A percentile compares a stretch with the other conserved stretches of the same genome.
Conservation (phyloP, 2,329 filamentous ascomycete species). For the Botryotinia globosa region DNA sequence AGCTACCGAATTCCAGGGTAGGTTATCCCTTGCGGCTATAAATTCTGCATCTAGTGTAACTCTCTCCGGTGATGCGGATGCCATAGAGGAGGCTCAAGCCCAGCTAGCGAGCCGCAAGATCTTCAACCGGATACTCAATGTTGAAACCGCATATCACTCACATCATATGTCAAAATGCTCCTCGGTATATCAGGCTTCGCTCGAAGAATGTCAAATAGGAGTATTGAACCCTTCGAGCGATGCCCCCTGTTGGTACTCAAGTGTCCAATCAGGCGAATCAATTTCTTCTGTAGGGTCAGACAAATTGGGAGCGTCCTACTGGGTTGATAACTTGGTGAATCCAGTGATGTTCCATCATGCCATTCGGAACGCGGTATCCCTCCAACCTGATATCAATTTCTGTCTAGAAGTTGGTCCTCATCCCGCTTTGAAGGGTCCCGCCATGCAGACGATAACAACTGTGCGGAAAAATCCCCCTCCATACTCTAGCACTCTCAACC, state of each 20-base stretch:
- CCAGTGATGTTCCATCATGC: constrained; percentile 45
- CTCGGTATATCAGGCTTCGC: constrained; percentile 21
- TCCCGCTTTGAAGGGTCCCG: constrained; percentile 28
- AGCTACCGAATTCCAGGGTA: constrained; percentile 18
- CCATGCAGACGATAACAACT: constrained; percentile 24
- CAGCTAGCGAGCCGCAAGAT: constrained; percentile 20
- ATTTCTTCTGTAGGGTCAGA: background rate
- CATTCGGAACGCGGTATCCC: constrained; percentile 29
- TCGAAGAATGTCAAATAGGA: constrained; percentile 33
- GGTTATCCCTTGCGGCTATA: constrained; percentile 37
- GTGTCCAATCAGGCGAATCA: background rate
- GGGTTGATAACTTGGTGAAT: constrained; percentile 42
- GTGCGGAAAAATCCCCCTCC: constrained; percentile 1
- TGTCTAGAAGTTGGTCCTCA: constrained; percentile 32
- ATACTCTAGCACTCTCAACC: constrained; percentile 24
- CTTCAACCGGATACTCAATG: constrained; percentile 26
- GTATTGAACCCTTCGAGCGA: background rate
- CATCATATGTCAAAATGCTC: constrained; percentile 30
- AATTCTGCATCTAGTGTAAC: constrained; percentile 35
- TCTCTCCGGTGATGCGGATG: constrained; percentile 33
- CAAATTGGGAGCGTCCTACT: constrained; percentile 26
- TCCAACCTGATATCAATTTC: constrained; percentile 22
- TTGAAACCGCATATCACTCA: constrained; percentile 30
- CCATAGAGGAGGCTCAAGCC: constrained; percentile 21
- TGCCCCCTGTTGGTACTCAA: background rate